These are phyloP conservation scores for Spatholobus suberectus DNA, from an alignment of 306 rosid genomes.

Conservation along the genomic window DNA sequence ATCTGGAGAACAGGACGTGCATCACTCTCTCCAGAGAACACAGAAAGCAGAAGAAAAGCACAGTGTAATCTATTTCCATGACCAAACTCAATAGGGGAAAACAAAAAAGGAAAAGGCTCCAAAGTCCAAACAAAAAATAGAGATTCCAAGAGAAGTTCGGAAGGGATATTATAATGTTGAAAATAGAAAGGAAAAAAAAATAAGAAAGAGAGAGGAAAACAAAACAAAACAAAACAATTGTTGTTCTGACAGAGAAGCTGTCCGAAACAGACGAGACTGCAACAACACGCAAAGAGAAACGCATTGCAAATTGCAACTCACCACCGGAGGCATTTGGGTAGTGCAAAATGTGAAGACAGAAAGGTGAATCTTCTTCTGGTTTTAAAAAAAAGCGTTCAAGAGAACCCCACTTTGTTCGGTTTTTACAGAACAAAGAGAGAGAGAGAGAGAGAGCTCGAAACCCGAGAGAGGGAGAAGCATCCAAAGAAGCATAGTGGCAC, in stretches of 20 bases:
- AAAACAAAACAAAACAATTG: neutral
- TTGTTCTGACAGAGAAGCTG: constrained; percentile 48
- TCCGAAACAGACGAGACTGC: constrained; percentile 18
- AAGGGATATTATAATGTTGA: neutral
- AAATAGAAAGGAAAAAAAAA: neutral
- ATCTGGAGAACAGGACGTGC: constrained; percentile 28
- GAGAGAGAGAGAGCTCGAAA: constrained; percentile 42
- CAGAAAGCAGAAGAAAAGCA: neutral
- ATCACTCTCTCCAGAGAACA: neutral
- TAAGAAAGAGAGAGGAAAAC: neutral
- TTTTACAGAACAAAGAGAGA: constrained; percentile 35
- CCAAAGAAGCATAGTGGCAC: constrained; percentile 45
- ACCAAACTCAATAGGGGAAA: neutral
- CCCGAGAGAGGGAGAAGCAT: constrained; percentile 53
- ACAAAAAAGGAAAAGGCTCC: neutral
- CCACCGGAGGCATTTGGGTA: constrained; percentile 10
- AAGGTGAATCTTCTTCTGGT: constrained; percentile 39
- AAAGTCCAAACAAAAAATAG: neutral
- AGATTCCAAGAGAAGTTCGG: constrained; percentile 4
- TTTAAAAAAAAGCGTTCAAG: constrained; percentile 30
- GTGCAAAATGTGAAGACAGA: constrained; percentile 41
- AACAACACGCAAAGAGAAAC: neutral
- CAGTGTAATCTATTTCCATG: constrained; percentile 11
- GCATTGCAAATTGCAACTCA: neutral
- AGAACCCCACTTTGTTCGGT: constrained; percentile 44